Evolutionary conservation across 2,329 filamentous ascomycete species (phyloP).

Genomic region (Aspergillus fijiensis): DNA sequence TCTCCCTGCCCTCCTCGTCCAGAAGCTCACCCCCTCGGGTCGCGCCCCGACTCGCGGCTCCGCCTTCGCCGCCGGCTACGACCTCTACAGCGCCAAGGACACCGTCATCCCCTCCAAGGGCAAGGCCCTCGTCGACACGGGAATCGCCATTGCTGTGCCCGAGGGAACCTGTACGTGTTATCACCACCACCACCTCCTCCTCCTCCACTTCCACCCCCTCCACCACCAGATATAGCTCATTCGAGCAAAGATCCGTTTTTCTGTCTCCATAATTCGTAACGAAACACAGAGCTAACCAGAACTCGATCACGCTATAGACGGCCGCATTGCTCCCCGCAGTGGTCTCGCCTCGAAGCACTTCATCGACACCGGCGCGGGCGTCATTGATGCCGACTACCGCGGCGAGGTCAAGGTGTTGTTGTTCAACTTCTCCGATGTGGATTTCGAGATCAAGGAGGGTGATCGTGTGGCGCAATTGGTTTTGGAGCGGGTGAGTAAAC

Average conservation of each 20-base stretch:
- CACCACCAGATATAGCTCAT: not conserved
- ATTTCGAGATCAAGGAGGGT: conserved; percentile 79
- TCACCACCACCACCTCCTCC: not conserved
- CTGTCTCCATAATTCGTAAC: not conserved
- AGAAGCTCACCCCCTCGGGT: conserved; percentile 81
- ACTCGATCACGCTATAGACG: conserved; percentile 58
- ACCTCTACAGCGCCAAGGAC: conserved; percentile 76
- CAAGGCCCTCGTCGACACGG: conserved; percentile 84
- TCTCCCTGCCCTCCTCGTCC: conserved; percentile 71
- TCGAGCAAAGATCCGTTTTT: no score
- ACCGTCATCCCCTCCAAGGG: conserved; percentile 76
- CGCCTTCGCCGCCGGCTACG: conserved; percentile 87
- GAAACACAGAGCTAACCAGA: not conserved
- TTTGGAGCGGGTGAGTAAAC: conserved; percentile 66
- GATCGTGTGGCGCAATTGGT: conserved; percentile 93
- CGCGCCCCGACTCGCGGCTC: conserved; percentile 83
- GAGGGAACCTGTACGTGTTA: conserved; percentile 74
- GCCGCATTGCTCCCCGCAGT: conserved; percentile 85
- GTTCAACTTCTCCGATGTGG: conserved; percentile 83
- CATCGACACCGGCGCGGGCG: conserved; percentile 92
- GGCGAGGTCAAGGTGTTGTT: conserved; percentile 91
- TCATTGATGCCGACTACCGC: conserved; percentile 96
- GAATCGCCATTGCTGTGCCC: conserved; percentile 86
- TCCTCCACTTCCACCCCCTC: no score
- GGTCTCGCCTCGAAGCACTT: conserved; percentile 90